Conservation (phyloP, 108 stramenopile species). For the Skeletonema grethae region DNA sequence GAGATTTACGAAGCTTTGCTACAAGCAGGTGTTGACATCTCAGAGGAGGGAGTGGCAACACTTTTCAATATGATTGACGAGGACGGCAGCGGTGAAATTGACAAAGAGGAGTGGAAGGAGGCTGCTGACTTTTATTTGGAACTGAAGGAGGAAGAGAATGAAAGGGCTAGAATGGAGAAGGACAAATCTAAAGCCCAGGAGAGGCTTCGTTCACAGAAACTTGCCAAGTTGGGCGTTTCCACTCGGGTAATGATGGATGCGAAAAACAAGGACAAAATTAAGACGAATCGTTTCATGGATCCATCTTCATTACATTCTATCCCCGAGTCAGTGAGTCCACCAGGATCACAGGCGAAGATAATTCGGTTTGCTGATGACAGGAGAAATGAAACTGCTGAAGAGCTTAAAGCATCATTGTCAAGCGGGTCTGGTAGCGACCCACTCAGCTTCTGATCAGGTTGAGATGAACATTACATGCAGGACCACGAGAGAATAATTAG, state of each 20-base stretch:
- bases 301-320: no score
- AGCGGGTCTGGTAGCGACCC: no score
- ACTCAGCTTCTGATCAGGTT: no score
- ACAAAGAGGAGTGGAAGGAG: slow-evolving; percentile 32
- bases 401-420: no score
- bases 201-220: not conserved
- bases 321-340: no score
- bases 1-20: slow-evolving; percentile 25
- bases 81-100: slow-evolving; percentile 31
- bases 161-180: not conserved
- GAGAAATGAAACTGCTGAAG: no score
- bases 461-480: no score
- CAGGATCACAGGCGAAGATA: no score
- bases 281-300: no score
- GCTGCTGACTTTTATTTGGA: slow-evolving; percentile 11
- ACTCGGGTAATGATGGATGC: not conserved
- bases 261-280: no score
- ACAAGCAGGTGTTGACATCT: slow-evolving; percentile 26
- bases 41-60: slow-evolving; percentile 6
- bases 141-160: slow-evolving; percentile 9
- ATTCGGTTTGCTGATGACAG: no score
- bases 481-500: no score
- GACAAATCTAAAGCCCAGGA: not conserved
- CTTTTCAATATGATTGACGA: slow-evolving; percentile 33
- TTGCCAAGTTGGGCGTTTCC: not conserved